These are phyloP conservation scores for Gliomastix tumulicola DNA, from an alignment of 2,329 filamentous ascomycete species.

Conservation along the genomic window DNA sequence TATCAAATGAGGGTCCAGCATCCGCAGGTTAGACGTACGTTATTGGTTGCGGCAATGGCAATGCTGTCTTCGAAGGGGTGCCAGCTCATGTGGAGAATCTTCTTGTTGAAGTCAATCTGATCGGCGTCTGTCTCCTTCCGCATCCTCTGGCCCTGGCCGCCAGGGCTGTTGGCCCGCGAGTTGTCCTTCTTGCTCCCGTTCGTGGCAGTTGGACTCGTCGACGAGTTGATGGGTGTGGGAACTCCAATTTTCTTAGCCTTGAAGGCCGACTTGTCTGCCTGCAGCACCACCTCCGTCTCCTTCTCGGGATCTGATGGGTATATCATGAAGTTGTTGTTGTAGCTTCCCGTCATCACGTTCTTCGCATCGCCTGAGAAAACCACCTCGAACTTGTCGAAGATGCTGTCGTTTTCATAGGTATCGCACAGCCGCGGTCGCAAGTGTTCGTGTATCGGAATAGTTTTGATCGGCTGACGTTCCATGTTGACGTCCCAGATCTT, in stretches of 20 bases:
- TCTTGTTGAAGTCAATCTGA: constrained; percentile 99
- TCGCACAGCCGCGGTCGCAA: constrained; percentile 90
- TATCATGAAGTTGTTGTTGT: constrained; percentile 99
- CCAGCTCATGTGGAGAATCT: constrained; percentile 99
- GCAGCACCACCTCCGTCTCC: constrained; percentile 93
- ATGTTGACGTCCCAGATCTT: constrained; percentile 99
- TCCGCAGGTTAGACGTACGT: constrained; percentile 57
- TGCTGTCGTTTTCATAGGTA: constrained; percentile 98
- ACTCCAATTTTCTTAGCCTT: constrained; percentile 99
- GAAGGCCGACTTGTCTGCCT: constrained; percentile 98
- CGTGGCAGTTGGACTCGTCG: constrained; percentile 62
- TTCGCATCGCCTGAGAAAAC: constrained; percentile 97
- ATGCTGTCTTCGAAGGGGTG: constrained; percentile 99
- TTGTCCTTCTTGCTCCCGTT: constrained; percentile 80
- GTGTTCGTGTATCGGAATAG: constrained; percentile 97
- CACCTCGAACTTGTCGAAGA: constrained; percentile 99
- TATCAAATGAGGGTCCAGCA: not conserved
- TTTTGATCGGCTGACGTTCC: constrained; percentile 96
- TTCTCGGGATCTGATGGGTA: constrained; percentile 94
- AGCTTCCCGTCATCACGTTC: constrained; percentile 99
- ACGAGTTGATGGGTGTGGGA: constrained; percentile 88
- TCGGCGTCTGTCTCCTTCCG: constrained; percentile 98
- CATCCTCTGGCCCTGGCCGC: constrained; percentile 77
- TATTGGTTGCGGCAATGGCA: constrained; percentile 98
- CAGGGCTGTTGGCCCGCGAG: constrained; percentile 83